Evolutionary conservation across 2,329 filamentous ascomycete genomes (phyloP), one percentile per base, ranked within the genome.

Genomic region (Herpotrichia juniperi): DNA sequence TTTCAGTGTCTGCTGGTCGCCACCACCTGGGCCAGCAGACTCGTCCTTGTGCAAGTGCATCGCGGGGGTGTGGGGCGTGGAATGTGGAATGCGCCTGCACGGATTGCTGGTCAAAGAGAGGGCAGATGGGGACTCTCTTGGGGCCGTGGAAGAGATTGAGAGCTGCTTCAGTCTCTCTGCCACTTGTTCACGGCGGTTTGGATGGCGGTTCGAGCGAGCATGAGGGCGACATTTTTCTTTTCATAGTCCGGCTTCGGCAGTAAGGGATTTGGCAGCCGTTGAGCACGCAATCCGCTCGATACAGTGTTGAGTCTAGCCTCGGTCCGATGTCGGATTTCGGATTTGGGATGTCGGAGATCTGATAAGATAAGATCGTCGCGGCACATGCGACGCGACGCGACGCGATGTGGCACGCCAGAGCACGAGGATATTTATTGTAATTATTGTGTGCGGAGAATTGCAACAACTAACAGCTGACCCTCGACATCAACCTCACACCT

Each of bases 21-120:
- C 69, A 26, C 58, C 69, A 51, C 37, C 37, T 8, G 70, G 67
- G 58, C 73, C 73, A 34, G 69, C 67, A 26, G 73, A 74, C 48
- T 74, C 64, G 5, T 65, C 54, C 46, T 73, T 66, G 51, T 74
- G 69, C 61, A 71, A 66, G 58, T 71, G 71, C 73, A 76, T 76
- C 24, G 49, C 67, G 52, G 21, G 34, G 34, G 16, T 24, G 37
- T 22, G 21, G 37, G 25, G 7, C n/a, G n/a, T n/a, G 31, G 5
- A n/a, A 28, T 7, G 26, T 12, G 26, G 26, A 10, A 10, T 24
- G 21, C 37, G 37, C 37, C 19, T 40, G 37, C 9, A 25, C 9
- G 21, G 19, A 40, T 25, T 40, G 10, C 37, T 7, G 3, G 11
- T 24, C 37, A 40, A n/a, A 3, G 19, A 40, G 37, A n/a, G 21